Base-by-base conservation (phyloP, 495 filamentous ascomycete species). In the Coniosporium apollinis region DNA sequence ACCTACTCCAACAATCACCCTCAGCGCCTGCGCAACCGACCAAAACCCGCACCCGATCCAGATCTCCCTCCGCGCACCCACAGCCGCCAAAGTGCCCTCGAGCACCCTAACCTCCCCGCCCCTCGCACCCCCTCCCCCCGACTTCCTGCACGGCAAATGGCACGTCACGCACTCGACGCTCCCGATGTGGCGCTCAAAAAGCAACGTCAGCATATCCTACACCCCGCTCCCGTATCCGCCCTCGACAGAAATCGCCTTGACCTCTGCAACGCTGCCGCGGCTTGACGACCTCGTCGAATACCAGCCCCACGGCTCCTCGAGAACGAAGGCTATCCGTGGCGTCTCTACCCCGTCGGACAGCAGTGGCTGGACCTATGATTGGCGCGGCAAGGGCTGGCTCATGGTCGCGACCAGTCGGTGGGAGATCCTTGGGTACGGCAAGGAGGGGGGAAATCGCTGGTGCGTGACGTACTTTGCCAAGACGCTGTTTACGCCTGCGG, bases 141-240 rank as follows among this genome's bases (percentile, higher is more conserved):
- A 57, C 28, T 82, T 67, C 60, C 67, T 87, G 34, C 47, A 55
- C 22, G 64, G 75, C 17, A 78, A 73, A 34, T 86, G 80, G 81
- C 59, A 71, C 48, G 76, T 86, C 16, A 78, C 75, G 11, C 72
- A 80, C 59, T 78, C 74, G 8, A 84, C 75, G 21, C 71, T 89
- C 2, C 66, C 70, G 15, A 79, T 85, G 66, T 85, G 81, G 81
- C 62, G 65, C 36, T 58, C 57, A 20, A 67, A 70, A 26, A 72
- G 69, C 48, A 84, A 86, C 55, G 78, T 85, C 33, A 64, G 65
- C 38, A 85, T 86, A 45, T 78, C 72, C 24, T 86, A 85, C 59
- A 59, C 46, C 7, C 51, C 61, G 0, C 61, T 76, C 1, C 49
- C 61, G 0, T 26, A 46, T n/a, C 10, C 36, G 2, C n/a, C 38